Conservation (phyloP, 345 rosid species). For the Populus davidiana region DNA sequence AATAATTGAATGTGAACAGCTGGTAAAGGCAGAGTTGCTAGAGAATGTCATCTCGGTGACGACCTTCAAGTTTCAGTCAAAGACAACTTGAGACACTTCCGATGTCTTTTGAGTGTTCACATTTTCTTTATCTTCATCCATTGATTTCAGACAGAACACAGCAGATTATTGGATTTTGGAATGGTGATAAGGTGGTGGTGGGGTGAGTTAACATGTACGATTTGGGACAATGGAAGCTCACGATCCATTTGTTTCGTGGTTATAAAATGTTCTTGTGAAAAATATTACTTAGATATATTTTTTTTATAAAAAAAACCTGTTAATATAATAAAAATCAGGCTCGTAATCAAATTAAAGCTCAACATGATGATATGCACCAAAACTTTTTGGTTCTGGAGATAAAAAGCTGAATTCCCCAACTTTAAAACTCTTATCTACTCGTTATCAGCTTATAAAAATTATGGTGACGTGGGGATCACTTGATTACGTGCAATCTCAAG, state of each 20-base stretch:
- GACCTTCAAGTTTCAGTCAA: background rate
- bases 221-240: background rate
- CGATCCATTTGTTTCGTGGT: too few species aligned
- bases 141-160: conserved; percentile 16
- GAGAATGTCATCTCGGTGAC: background rate
- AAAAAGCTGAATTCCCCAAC: background rate
- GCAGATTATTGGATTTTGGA: conserved; percentile 22
- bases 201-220: conserved; percentile 10
- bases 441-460: background rate
- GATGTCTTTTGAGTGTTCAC: background rate
- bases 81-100: background rate
- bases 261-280: too few species aligned
- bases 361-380: background rate
- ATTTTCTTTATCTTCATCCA: background rate
- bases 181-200: conserved; percentile 26
- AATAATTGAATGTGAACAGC: background rate
- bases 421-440: background rate
- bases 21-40: background rate
- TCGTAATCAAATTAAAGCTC: background rate
- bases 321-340: too few species aligned
- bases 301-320: too few species aligned
- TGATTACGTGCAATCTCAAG: conserved; percentile 8
- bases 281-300: too few species aligned
- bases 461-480: background rate
- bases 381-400: background rate